Conservation (phyloP, 2,329 filamentous ascomycete species). For the Parafenestella ontariensis region DNA sequence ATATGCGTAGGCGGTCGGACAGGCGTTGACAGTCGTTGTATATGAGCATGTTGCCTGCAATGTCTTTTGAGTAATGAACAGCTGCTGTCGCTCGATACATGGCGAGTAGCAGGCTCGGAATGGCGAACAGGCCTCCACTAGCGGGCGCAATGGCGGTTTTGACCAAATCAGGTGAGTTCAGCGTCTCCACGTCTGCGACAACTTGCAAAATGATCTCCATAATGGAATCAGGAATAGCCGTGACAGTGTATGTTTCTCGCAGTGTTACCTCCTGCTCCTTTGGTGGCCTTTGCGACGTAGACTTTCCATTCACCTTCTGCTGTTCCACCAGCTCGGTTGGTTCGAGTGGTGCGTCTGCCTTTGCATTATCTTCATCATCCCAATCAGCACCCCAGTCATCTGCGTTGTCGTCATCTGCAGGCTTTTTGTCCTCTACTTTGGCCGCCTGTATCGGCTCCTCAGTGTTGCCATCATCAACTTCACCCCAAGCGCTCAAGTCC, state of each 20-base stretch:
- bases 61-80: slow-evolving; percentile 71
- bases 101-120: slow-evolving; percentile 77
- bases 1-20: slow-evolving; percentile 59
- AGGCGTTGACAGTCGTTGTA: slow-evolving; percentile 70
- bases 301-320: slow-evolving; percentile 42
- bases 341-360: slow-evolving; percentile 16
- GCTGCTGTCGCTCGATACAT: slow-evolving; percentile 80
- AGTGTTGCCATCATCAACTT: slow-evolving; percentile 45
- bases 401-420: slow-evolving; percentile 47
- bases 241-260: slow-evolving; percentile 86
- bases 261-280: slow-evolving; percentile 72
- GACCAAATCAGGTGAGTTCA: slow-evolving; percentile 60
- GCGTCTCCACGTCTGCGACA: slow-evolving; percentile 55
- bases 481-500: slow-evolving; percentile 58
- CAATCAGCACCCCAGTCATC: slow-evolving; percentile 79
- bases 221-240: slow-evolving; percentile 82
- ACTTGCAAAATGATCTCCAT: slow-evolving; percentile 68
- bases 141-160: slow-evolving; percentile 68
- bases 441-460: slow-evolving; percentile 27
- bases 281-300: slow-evolving; percentile 29
- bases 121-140: slow-evolving; percentile 71
- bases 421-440: slow-evolving; percentile 45
- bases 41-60: slow-evolving; percentile 66
- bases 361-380: slow-evolving; percentile 68
- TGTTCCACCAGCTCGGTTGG: slow-evolving; percentile 29